phyloP scores from a whole-genome alignment of 1,284 basidiomycete genomes.

The Leccinum cinnamomeum region DNA sequence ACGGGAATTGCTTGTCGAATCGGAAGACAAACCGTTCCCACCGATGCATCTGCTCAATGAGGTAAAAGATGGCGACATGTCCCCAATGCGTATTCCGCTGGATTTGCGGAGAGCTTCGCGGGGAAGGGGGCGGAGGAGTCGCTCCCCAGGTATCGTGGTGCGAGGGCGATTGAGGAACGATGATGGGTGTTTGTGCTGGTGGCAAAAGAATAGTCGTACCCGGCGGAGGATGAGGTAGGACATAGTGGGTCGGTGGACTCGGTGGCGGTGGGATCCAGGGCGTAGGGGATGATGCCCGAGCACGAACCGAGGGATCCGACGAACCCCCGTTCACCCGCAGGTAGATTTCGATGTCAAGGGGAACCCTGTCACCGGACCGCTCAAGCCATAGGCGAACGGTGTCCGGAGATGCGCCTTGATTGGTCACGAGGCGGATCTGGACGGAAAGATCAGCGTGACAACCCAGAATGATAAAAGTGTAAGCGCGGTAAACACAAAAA shows the following conservation, averaged over 20 bases:
- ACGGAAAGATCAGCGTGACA: conserved; percentile 3
- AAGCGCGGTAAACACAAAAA: conserved; percentile 11
- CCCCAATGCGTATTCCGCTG: conserved; percentile 65
- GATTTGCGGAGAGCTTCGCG: conserved; percentile 32
- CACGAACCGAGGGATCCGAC: conserved; percentile 26
- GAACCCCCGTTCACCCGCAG: conserved; percentile 48
- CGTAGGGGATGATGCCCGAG: conserved; percentile 36
- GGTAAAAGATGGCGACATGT: conserved; percentile 71
- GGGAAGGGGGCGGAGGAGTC: conserved; percentile 28
- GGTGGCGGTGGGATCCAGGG: conserved; percentile 42
- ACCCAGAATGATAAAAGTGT: conserved; percentile 4
- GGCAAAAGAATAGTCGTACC: conserved; percentile 37
- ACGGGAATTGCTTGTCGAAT: conserved; percentile 71
- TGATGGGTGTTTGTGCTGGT: conserved; percentile 39
- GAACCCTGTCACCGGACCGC: conserved; percentile 63
- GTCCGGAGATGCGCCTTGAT: conserved; percentile 67
- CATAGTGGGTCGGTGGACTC: conserved; percentile 36
- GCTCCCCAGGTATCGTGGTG: conserved; percentile 35
- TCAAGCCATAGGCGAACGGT: conserved; percentile 77
- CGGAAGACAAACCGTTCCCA: conserved; percentile 78
- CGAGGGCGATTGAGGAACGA: conserved; percentile 37
- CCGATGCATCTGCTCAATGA: conserved; percentile 73
- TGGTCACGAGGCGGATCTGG: conserved; percentile 71
- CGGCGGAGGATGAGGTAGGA: conserved; percentile 40
- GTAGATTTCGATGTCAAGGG: conserved; percentile 76